These are phyloP conservation scores for Cystoderma amianthinum DNA, from an alignment of 768 basidiomycete genomes.

Conservation along the genomic window DNA sequence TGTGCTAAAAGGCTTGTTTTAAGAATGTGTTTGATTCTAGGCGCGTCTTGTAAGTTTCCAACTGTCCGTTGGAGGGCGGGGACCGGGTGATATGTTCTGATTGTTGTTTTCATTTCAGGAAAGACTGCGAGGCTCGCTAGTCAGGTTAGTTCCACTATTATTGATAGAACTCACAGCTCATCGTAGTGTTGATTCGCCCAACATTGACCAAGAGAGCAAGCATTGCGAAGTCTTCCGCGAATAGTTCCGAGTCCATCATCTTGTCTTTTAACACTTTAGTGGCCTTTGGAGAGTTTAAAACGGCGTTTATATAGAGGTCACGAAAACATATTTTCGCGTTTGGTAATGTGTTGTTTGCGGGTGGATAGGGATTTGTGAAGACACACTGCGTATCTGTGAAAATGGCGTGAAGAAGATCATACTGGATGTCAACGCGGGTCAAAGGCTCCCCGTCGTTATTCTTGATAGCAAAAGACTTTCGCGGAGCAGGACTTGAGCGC, in stretches of 20 bases:
- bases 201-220: constrained; percentile 69
- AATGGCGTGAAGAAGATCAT: constrained; percentile 71
- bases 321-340: constrained; percentile 45
- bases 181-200: constrained; percentile 76
- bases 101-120: constrained; percentile 72
- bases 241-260: constrained; percentile 50
- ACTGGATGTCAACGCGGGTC: constrained; percentile 63
- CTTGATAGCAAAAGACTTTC: constrained; percentile 41
- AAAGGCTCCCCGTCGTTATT: constrained; percentile 61
- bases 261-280: constrained; percentile 69
- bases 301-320: constrained; percentile 46
- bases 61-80: constrained; percentile 63
- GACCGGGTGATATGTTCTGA: constrained; percentile 74
- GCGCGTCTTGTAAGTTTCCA: constrained; percentile 72
- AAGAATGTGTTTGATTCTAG: constrained; percentile 70
- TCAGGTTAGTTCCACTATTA: constrained; percentile 5
- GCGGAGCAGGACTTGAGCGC: constrained; percentile 33
- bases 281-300: constrained; percentile 54
- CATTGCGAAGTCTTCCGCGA: constrained; percentile 69
- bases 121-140: constrained; percentile 41
- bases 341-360: constrained; percentile 8
- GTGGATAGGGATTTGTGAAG: constrained; percentile 39
- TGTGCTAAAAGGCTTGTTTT: constrained; percentile 49
- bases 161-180: constrained; percentile 57
- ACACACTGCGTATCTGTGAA: constrained; percentile 62